These are phyloP conservation scores for Boletus nobilissimus DNA, from an alignment of 1,284 basidiomycete genomes.

Conservation along the genomic window DNA sequence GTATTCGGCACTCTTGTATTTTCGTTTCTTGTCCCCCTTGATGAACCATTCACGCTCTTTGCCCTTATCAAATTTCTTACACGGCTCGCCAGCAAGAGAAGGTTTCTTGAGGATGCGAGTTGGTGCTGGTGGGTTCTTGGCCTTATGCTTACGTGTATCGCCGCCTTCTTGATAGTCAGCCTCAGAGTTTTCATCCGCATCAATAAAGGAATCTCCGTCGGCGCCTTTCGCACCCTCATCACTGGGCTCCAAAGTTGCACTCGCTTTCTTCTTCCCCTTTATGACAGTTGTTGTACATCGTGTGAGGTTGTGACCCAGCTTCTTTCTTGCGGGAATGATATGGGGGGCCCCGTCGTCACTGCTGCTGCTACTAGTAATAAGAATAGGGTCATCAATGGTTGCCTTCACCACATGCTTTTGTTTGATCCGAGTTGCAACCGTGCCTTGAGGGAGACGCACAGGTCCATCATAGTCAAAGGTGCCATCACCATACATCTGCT, in stretches of 20 bases:
- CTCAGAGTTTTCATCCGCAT: neutral
- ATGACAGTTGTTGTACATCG: neutral
- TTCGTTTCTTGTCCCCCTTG: neutral
- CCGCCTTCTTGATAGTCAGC: neutral
- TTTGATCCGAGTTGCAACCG: neutral
- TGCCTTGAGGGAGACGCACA: neutral
- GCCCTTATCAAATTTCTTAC: neutral
- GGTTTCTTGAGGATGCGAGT: neutral
- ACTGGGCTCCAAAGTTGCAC: neutral
- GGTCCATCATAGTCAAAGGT: neutral
- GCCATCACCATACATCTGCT: conserved; percentile 17
- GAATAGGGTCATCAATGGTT: neutral
- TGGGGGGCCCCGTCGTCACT: neutral
- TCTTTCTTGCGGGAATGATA: conserved; percentile 6
- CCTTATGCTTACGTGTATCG: neutral
- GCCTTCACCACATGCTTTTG: neutral
- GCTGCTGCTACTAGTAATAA: neutral
- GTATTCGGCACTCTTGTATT: neutral
- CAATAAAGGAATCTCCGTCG: neutral
- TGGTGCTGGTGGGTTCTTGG: neutral
- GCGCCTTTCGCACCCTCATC: neutral
- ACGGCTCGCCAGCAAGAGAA: neutral
- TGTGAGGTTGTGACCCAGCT: too few species aligned
- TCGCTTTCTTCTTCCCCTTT: neutral
- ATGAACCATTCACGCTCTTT: neutral